These are phyloP conservation scores for Zoysia pacifica DNA, from an alignment of 176 grass and related monocot species.

Conservation along the genomic window DNA sequence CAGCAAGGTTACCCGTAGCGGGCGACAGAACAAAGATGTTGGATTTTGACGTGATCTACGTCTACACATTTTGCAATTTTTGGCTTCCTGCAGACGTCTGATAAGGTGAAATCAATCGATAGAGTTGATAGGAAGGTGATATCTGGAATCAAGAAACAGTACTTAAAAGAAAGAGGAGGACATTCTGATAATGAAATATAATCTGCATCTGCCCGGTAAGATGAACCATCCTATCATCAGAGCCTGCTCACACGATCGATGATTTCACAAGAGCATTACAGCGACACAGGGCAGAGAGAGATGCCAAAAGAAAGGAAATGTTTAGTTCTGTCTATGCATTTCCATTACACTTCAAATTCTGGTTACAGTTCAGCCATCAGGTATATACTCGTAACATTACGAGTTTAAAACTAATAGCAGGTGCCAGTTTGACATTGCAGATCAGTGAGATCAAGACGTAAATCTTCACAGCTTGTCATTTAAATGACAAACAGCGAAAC, in stretches of 20 bases:
- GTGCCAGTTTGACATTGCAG: too few species aligned
- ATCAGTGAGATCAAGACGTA: too few species aligned
- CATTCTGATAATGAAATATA: conserved; percentile 34
- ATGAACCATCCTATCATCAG: background rate
- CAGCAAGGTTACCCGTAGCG: too few species aligned
- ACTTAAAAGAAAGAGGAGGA: background rate
- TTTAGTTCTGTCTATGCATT: too few species aligned
- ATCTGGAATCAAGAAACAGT: background rate
- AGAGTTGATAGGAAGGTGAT: background rate
- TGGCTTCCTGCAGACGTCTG: too few species aligned
- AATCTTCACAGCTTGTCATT: too few species aligned
- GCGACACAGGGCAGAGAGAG: background rate
- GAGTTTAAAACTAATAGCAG: too few species aligned
- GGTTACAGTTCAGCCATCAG: too few species aligned
- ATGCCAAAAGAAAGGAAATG: background rate
- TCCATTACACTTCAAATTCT: too few species aligned
- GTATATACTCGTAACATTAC: too few species aligned
- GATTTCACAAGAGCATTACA: background rate
- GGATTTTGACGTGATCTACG: background rate
- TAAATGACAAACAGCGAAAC: too few species aligned
- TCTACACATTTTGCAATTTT: background rate
- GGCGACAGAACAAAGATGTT: background rate
- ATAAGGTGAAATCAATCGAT: background rate
- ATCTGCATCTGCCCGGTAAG: conserved; percentile 15
- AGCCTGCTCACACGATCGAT: background rate